A percentile compares a stretch with the other conserved stretches of the same genome.
phyloP scores from a whole-genome alignment of 1,139 yeast genomes.

The Yamadazyma diospyri region DNA sequence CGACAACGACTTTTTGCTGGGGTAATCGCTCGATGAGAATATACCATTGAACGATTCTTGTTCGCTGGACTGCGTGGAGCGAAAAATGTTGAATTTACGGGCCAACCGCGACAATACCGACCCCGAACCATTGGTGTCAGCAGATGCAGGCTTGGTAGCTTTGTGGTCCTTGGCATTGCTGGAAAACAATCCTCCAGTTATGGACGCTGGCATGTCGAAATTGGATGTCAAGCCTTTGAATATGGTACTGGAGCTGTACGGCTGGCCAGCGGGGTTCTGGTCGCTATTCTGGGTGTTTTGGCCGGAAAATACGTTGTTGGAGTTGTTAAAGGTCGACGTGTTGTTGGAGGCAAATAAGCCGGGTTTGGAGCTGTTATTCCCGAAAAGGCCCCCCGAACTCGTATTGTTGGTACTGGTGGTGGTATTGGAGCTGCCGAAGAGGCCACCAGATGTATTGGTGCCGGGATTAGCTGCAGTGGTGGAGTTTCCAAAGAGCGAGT shows the following conservation, averaged over 20 bases:
- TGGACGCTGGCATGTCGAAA: slow-evolving; percentile 11
- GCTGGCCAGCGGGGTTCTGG: slow-evolving; percentile 9
- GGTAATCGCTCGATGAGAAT: slow-evolving; percentile 14
- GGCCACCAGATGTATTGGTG: slow-evolving; percentile 10
- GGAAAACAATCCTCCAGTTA: slow-evolving; percentile 6
- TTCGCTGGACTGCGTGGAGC: slow-evolving; percentile 7
- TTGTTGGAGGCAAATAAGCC: slow-evolving; percentile 9
- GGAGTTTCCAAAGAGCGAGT: slow-evolving; percentile 18
- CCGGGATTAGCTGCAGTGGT: slow-evolving; percentile 2
- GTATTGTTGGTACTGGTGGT: slow-evolving; percentile 9
- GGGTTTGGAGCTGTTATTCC: slow-evolving; percentile 6
- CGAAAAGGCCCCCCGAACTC: slow-evolving; percentile 13
- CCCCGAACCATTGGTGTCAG: neutral
- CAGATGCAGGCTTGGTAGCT: neutral
- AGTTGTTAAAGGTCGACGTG: neutral
- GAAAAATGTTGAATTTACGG: slow-evolving; percentile 34
- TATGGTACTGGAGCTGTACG: slow-evolving; percentile 25
- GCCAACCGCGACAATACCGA: slow-evolving; percentile 36
- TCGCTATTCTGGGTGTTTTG: slow-evolving; percentile 5
- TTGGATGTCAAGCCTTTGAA: slow-evolving; percentile 12
- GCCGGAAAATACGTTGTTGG: slow-evolving; percentile 4
- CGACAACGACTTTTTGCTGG: slow-evolving; percentile 9
- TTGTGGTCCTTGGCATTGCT: slow-evolving; percentile 1
- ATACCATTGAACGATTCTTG: slow-evolving; percentile 10
- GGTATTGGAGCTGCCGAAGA: slow-evolving; percentile 19